Evolutionary conservation across 1,139 yeast species (phyloP).

Genomic region (Candida labiduridarum): DNA sequence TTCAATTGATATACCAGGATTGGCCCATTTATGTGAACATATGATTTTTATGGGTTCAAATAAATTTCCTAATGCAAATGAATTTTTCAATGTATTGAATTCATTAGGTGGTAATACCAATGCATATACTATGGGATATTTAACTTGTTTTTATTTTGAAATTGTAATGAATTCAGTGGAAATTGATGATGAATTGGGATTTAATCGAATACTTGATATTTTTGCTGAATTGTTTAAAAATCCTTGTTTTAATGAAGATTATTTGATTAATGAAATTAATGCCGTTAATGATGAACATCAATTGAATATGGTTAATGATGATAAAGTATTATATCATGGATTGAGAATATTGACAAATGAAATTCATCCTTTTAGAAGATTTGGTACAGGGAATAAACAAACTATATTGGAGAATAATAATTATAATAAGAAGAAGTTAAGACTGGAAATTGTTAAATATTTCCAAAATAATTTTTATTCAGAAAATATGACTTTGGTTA

Average conservation of each 20-base stretch:
- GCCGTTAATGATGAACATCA: slow-evolving; percentile 69
- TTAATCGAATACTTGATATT: slow-evolving; percentile 46
- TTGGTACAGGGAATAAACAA: slow-evolving; percentile 44
- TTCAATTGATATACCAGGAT: slow-evolving; percentile 54
- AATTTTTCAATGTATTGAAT: slow-evolving; percentile 45
- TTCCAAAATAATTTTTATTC: slow-evolving; percentile 33
- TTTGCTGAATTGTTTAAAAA: slow-evolving; percentile 53
- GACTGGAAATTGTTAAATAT: slow-evolving; percentile 25
- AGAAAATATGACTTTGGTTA: slow-evolving; percentile 54
- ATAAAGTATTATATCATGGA: slow-evolving; percentile 60
- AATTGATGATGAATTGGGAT: slow-evolving; percentile 30
- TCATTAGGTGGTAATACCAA: slow-evolving; percentile 58
- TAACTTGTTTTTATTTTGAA: slow-evolving; percentile 62
- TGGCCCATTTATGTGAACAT: slow-evolving; percentile 80
- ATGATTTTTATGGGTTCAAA: slow-evolving; percentile 62
- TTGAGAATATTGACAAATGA: slow-evolving; percentile 49
- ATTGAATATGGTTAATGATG: slow-evolving; percentile 42
- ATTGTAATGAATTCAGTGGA: slow-evolving; percentile 44
- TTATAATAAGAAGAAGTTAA: slow-evolving; percentile 19
- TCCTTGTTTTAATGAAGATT: slow-evolving; percentile 47
- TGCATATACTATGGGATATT: slow-evolving; percentile 69
- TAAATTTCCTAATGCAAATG: slow-evolving; percentile 49
- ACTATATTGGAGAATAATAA: slow-evolving; percentile 26
- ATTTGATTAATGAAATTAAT: slow-evolving; percentile 51
- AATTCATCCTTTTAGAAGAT: slow-evolving; percentile 45